Percentiles rank a stretch among this genome's conserved stretches.
Evolutionary conservation across 257 asterid genomes (phyloP).

Genomic region (Fraxinus cuspidata): DNA sequence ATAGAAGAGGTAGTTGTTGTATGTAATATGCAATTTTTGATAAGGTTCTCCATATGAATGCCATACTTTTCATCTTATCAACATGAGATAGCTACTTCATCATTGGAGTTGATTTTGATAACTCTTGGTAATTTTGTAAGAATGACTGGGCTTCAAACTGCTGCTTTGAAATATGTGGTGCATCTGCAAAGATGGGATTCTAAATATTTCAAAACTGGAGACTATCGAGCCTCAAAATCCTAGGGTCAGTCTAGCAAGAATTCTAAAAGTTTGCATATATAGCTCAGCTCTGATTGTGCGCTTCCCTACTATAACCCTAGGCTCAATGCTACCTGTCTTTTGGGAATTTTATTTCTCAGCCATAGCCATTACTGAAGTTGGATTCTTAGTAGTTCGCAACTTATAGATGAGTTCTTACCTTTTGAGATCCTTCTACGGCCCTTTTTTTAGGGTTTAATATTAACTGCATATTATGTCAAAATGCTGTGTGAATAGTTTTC

Average conservation of each 20-base stretch:
- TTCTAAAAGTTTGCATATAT: background rate
- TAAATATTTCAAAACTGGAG: background rate
- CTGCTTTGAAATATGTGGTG: too few relatives aligned
- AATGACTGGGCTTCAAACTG: too few relatives aligned
- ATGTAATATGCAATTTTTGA: too few relatives aligned
- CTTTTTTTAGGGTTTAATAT: background rate
- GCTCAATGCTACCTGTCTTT: too few relatives aligned
- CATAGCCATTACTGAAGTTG: too few relatives aligned
- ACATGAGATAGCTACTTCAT: background rate
- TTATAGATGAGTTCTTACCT: too few relatives aligned
- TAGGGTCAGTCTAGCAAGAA: background rate
- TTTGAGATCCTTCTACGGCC: background rate
- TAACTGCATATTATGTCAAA: background rate
- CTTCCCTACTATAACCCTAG: background rate
- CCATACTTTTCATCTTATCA: background rate
- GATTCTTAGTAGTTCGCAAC: too few relatives aligned
- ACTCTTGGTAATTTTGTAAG: too few relatives aligned
- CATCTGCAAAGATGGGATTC: background rate
- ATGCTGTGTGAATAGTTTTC: background rate
- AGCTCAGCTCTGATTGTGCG: background rate
- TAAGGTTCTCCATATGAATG: background rate
- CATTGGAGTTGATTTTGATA: background rate
- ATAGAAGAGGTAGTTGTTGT: slow-evolving; percentile 77
- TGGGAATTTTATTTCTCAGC: too few relatives aligned
- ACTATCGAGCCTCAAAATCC: background rate